These are phyloP conservation scores for Salvia sclarea DNA, from an alignment of 305 asterid species.

Conservation along the genomic window DNA sequence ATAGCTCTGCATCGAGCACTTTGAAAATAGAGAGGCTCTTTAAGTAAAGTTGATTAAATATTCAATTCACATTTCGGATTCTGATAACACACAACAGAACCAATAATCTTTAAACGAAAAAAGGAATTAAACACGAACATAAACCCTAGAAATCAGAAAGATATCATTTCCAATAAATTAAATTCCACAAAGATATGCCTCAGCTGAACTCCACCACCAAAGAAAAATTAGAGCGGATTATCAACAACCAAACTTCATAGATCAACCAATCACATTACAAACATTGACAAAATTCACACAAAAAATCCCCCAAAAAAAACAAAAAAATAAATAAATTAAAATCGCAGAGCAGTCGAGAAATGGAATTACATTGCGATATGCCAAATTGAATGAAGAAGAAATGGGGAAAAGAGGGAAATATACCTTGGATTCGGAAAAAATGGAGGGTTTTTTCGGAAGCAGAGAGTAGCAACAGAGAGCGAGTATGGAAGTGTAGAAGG, in stretches of 20 bases:
- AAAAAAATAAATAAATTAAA: not conserved
- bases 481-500: not conserved
- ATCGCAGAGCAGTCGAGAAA: not conserved
- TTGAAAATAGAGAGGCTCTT: not conserved
- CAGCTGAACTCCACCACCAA: slow-evolving; percentile 4
- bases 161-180: not conserved
- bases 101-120: no score
- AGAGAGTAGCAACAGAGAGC: not conserved
- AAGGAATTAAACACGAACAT: not conserved
- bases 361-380: not conserved
- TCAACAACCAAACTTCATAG: not conserved
- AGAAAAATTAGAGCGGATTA: not conserved
- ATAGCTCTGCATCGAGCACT: no score
- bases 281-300: not conserved
- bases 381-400: not conserved
- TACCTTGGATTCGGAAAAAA: not conserved
- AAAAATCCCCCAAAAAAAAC: not conserved
- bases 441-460: not conserved
- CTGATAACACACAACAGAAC: no score
- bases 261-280: not conserved
- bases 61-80: not conserved
- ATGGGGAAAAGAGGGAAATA: not conserved
- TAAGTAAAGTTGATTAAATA: not conserved
- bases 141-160: slow-evolving; percentile 26
- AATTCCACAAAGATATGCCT: slow-evolving; percentile 5